Conservation (phyloP, 768 basidiomycete species). For the Imleria badia region DNA sequence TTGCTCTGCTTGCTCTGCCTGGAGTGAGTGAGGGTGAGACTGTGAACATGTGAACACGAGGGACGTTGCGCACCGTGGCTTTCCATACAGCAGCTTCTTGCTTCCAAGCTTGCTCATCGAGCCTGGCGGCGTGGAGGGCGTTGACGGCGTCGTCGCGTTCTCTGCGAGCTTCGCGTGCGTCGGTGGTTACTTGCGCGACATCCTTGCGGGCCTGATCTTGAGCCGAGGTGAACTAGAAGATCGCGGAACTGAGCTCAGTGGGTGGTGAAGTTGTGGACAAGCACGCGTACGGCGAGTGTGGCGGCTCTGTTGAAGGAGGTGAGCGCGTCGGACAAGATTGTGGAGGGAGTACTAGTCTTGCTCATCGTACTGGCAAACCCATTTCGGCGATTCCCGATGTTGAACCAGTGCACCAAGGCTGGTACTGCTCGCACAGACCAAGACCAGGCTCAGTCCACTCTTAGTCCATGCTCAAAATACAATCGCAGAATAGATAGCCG, state of each 20-base stretch:
- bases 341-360: slow-evolving; percentile 35
- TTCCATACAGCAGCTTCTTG: slow-evolving; percentile 41
- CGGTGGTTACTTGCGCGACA: slow-evolving; percentile 46
- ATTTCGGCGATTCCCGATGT: slow-evolving; percentile 26
- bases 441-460: slow-evolving; percentile 22
- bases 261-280: neutral
- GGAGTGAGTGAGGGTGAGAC: slow-evolving; percentile 1
- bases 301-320: slow-evolving; percentile 41
- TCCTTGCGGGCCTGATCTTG: slow-evolving; percentile 58
- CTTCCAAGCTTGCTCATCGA: slow-evolving; percentile 51
- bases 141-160: slow-evolving; percentile 53
- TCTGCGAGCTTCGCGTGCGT: slow-evolving; percentile 45
- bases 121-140: slow-evolving; percentile 41
- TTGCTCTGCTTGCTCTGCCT: slow-evolving; percentile 57
- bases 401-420: slow-evolving; percentile 6
- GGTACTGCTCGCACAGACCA: slow-evolving; percentile 13
- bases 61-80: slow-evolving; percentile 45
- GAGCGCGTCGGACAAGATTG: slow-evolving; percentile 43
- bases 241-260: slow-evolving; percentile 1
- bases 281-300: slow-evolving; percentile 37
- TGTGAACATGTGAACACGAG: slow-evolving; percentile 8
- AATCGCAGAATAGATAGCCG: slow-evolving; percentile 15
- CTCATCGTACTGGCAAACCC: slow-evolving; percentile 24
- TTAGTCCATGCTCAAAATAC: neutral
- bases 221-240: slow-evolving; percentile 48